Base-by-base conservation (phyloP, 2,329 filamentous ascomycete species). In the Arthrobotrys sinensis region DNA sequence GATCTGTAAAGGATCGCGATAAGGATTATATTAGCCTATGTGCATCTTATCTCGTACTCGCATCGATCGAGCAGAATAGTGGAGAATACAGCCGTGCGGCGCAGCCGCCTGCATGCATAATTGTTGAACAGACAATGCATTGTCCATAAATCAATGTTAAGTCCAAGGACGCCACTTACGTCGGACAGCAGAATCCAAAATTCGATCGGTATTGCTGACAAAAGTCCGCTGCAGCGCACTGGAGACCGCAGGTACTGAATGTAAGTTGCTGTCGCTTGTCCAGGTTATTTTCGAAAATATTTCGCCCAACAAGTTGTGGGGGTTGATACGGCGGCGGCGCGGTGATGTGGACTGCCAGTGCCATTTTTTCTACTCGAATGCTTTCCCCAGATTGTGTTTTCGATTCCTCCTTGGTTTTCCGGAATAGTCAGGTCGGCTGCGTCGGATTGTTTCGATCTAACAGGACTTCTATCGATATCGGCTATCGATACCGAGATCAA, bases 181-280 rank as follows among this genome's bases (percentile, higher is more conserved):
- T 45, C 32, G 73, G 73, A 38, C 73, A 77, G 34, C 73, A 77
- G 36, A 77, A 77, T 46, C 73, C 73, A 32, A 69, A 71, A 53
- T 70, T 77, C 60, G 73, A 66, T 38, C 66, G 48, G 28, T 77
- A 77, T 24, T 63, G 60, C 36, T 77, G 66, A 19, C 73, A 77
- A 21, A 77, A 77, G n/a, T 77, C 60, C 8, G 46, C 66, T n/a
- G 40, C 21, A 5, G 48, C 66, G 62, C 73, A 77, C 6, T 66
- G 16, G 28, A 77, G 38, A 10, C 73, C 73, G 60, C 73, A 77
- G 3, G 73, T 52, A 34, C 73, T 67, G 16, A 77, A 77, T 0
- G 73, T 77, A 14, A 77, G 45, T n/a, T 66, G 24, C 36, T 77
- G 73, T 50, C 73, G 73, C 57, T 77, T 77, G 4, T 71, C 52